phyloP scores from a whole-genome alignment of 371 early-diverging fungal genomes.

The Mucor piriformis region DNA sequence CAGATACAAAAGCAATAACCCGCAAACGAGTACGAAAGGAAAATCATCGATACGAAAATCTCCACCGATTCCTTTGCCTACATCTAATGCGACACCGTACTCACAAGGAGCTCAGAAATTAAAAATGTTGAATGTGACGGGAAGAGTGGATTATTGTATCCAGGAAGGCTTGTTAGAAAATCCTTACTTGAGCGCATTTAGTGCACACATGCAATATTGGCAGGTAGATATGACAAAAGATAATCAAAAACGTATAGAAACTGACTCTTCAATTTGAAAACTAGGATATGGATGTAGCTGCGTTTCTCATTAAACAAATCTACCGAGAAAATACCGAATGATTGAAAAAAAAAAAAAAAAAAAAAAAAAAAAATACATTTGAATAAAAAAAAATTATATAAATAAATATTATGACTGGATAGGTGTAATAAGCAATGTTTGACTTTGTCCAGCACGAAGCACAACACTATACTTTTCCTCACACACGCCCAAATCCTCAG shows the following conservation, averaged over 20 bases:
- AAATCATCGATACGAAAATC: slow-evolving; percentile 20
- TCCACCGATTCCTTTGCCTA: slow-evolving; percentile 31
- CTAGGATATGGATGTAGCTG: slow-evolving; percentile 66
- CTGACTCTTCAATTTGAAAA: not conserved
- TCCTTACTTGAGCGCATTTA: slow-evolving; percentile 76
- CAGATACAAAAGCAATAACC: slow-evolving; percentile 7
- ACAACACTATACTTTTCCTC: slow-evolving; percentile 21
- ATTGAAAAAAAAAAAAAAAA: not conserved
- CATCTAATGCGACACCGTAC: slow-evolving; percentile 24
- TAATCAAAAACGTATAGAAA: not conserved
- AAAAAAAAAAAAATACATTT: too few species aligned
- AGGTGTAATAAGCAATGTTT: slow-evolving; percentile 26
- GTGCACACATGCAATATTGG: slow-evolving; percentile 83
- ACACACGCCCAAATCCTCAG: slow-evolving; percentile 26
- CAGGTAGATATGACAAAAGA: slow-evolving; percentile 23
- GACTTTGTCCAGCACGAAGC: slow-evolving; percentile 28
- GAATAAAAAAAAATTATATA: too few species aligned
- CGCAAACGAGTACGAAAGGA: not conserved
- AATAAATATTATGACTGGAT: not conserved
- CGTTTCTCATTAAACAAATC: slow-evolving; percentile 60
- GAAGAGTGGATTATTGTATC: slow-evolving; percentile 77
- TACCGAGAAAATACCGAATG: slow-evolving; percentile 14
- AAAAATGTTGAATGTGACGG: slow-evolving; percentile 66
- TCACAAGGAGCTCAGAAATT: slow-evolving; percentile 49
- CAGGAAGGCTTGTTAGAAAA: slow-evolving; percentile 83